Conservation (phyloP, 2,329 filamentous ascomycete genomes). For the Ustulina deusta region DNA sequence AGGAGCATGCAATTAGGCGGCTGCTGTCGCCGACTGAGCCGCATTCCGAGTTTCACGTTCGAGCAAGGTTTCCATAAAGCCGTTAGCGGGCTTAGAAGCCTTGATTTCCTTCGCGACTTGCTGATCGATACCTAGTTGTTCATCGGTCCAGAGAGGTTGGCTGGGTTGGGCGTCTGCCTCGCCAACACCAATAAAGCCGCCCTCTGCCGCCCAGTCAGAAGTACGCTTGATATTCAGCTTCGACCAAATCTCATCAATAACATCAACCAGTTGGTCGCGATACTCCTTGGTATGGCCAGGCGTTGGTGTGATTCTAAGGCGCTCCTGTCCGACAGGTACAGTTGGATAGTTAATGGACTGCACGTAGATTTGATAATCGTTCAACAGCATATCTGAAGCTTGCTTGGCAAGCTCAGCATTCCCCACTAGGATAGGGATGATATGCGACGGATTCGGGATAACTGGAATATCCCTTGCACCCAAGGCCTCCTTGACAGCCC, state of each 20-base stretch:
- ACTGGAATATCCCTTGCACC: conserved; percentile 87
- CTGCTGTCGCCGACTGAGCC: conserved; percentile 50
- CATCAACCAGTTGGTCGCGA: conserved; percentile 85
- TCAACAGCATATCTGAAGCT: conserved; percentile 90
- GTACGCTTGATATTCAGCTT: conserved; percentile 92
- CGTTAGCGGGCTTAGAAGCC: conserved; percentile 55
- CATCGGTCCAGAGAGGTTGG: conserved; percentile 89
- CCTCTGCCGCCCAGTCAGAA: conserved; percentile 88
- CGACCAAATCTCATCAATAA: conserved; percentile 88
- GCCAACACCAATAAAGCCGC: conserved; percentile 95
- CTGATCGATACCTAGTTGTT: conserved; percentile 80
- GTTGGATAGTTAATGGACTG: conserved; percentile 99
- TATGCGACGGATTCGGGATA: conserved; percentile 97
- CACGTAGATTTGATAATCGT: conserved; percentile 93
- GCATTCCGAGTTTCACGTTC: conserved; percentile 60
- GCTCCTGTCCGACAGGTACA: conserved; percentile 96
- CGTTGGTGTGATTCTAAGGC: conserved; percentile 94
- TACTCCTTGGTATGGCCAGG: conserved; percentile 89
- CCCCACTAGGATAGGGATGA: conserved; percentile 92
- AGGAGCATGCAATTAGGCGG: conserved; percentile 47
- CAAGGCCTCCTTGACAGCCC: conserved; percentile 89
- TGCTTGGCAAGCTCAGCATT: conserved; percentile 93
- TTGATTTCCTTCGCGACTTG: conserved; percentile 73
- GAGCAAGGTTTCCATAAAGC: conserved; percentile 69
- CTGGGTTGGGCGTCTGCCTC: conserved; percentile 71